Conservation (phyloP, 768 basidiomycete species). For the Tylopilus intermedius region DNA sequence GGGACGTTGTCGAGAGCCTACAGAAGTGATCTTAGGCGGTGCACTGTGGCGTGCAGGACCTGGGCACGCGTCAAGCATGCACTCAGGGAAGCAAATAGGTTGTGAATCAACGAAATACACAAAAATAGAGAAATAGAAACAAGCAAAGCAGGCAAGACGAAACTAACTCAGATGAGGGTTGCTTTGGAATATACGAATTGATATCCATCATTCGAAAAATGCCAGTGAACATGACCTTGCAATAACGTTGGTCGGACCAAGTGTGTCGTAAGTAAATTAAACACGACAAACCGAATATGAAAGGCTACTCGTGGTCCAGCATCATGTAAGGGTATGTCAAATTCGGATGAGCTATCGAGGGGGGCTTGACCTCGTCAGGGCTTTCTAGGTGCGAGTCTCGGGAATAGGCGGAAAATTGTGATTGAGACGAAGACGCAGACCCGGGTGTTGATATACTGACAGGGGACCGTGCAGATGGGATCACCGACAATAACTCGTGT, state of each 20-base stretch:
- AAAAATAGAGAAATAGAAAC: conserved; percentile 13
- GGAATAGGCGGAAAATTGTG: conserved; percentile 21
- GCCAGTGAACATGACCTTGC: conserved; percentile 13
- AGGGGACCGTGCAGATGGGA: conserved; percentile 10
- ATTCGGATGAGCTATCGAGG: conserved; percentile 38
- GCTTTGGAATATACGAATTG: conserved; percentile 7
- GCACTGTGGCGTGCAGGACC: conserved; percentile 11
- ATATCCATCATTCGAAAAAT: background rate
- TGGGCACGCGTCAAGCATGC: conserved; percentile 21
- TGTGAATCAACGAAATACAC: conserved; percentile 15
- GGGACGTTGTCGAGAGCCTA: background rate
- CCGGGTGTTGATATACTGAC: conserved; percentile 13
- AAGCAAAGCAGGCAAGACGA: conserved; percentile 18
- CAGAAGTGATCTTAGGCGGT: conserved; percentile 13
- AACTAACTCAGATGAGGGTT: conserved; percentile 16
- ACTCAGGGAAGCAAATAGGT: conserved; percentile 9
- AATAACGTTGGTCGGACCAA: conserved; percentile 11
- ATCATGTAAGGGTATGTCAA: conserved; percentile 57
- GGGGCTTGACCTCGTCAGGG: conserved; percentile 62
- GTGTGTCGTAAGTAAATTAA: conserved; percentile 15
- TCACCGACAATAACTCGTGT: conserved; percentile 25
- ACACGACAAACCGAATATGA: conserved; percentile 14
- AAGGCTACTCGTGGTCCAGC: conserved; percentile 38
- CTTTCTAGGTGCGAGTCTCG: conserved; percentile 30
- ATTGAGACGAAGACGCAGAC: conserved; percentile 28